Percentiles rank a stretch among this genome's conserved stretches.
Evolutionary conservation across 2,329 filamentous ascomycete species (phyloP).

Genomic region (Nothopassalora personata): DNA sequence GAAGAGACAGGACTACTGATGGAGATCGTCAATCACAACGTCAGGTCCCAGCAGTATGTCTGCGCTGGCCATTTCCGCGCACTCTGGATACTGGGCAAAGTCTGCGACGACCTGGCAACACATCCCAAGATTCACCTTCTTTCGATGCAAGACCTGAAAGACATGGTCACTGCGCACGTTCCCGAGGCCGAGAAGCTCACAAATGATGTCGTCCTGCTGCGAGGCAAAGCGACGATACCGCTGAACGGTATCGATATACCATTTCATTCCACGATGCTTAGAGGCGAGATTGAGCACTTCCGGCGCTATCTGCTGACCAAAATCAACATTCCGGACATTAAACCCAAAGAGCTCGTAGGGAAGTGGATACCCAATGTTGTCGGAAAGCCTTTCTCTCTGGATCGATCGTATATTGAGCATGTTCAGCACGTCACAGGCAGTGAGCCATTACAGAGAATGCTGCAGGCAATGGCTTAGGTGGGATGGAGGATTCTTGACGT

Average conservation of each 20-base stretch:
- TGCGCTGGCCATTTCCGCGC: background rate
- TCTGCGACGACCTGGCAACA: background rate
- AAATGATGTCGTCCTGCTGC: background rate
- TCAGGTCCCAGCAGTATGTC: background rate
- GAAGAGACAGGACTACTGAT: background rate
- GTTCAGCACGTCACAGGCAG: background rate
- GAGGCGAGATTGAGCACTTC: background rate
- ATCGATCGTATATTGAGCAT: background rate
- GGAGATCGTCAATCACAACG: background rate
- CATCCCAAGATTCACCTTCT: background rate
- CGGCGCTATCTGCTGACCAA: background rate
- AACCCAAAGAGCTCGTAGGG: background rate
- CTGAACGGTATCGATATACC: conserved; percentile 1
- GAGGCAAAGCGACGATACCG: background rate
- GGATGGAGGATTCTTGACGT: background rate
- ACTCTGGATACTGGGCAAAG: background rate
- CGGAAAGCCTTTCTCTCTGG: background rate
- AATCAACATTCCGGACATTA: background rate
- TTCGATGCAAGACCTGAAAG: background rate
- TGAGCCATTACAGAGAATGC: background rate
- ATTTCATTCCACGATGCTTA: background rate
- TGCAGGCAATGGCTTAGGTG: background rate
- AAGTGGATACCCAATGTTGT: conserved; percentile 2
- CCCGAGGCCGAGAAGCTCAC: background rate
- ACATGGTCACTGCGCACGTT: background rate